Evolutionary conservation across 257 asterid genomes (phyloP).

Genomic region (Solanum peruvianum): DNA sequence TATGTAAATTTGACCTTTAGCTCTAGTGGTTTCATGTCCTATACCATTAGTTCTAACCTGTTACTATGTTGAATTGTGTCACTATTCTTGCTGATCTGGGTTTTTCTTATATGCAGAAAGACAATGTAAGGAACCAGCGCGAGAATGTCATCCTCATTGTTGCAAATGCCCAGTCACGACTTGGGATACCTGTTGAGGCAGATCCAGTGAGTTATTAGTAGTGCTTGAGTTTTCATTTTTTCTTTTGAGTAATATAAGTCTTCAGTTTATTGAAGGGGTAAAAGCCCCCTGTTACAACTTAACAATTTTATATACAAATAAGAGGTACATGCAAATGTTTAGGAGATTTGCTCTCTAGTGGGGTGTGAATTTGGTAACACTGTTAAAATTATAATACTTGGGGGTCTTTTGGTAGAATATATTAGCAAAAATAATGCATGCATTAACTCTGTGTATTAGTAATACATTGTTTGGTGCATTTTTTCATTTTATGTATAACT

Average conservation of each 20-base stretch:
- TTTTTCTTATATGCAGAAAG: slow-evolving; percentile 50
- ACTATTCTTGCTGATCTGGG: neutral
- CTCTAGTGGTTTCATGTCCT: neutral
- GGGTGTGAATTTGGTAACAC: neutral
- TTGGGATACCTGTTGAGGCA: slow-evolving; percentile 57
- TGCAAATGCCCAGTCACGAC: slow-evolving; percentile 86
- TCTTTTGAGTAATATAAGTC: neutral
- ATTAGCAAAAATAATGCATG: no score
- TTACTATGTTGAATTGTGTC: neutral
- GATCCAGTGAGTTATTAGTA: slow-evolving; percentile 56
- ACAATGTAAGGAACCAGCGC: slow-evolving; percentile 88
- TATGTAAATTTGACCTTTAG: neutral
- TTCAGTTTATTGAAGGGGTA: neutral
- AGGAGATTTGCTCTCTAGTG: neutral
- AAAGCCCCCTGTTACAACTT: neutral
- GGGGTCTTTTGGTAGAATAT: no score
- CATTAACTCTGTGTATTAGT: no score
- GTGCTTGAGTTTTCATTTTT: neutral
- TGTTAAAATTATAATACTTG: neutral
- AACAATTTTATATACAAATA: neutral
- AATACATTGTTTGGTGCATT: no score
- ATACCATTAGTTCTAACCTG: neutral
- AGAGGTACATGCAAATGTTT: neutral
- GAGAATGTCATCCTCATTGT: slow-evolving; percentile 78
- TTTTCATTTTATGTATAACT: no score